Base-by-base conservation (phyloP, 805 yeast genomes). In the Schizosaccharomyces osmophilus region DNA sequence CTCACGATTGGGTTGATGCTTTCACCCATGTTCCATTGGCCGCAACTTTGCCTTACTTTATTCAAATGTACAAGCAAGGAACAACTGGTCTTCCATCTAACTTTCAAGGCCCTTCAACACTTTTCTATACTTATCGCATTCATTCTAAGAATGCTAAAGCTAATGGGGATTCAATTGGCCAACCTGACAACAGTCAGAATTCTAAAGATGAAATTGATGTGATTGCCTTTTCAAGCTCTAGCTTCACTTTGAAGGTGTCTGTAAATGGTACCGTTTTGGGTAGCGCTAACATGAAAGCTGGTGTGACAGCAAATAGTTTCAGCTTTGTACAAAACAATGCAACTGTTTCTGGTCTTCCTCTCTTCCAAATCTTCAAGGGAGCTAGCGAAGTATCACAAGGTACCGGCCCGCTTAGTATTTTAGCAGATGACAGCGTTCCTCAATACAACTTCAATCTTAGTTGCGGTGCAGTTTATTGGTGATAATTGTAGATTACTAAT, bases 1-100 rank as follows among this genome's bases (percentile, higher is more conserved):
- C 54, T 24, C 54, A 59, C 36, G 61, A 22, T 9, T 59, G 61
- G 61, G 61, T 59, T 42, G 61, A 42, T 41, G 19, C 22, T 5
- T 43, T 59, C 39, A 55, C 48, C n/a, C 24, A 59, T 19, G 22
- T 31, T n/a, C 51, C 61, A 15, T 39, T 41, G 26, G 26, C 31
- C 5, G 15, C 17, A 8, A n/a, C 39, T 29, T 11, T 43, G 29
- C 54, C 61, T 8, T 26, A 42, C 6, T 59, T 39, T 29, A 59
- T 59, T 48, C 22, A 26, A 22, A 41, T 42, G 61, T 45, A 43
- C 24, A 59, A 43, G 11, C 17, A 57, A 19, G 22, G 22, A n/a
- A 57, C 60, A 5, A 36, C 48, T 5, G 60, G 48, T 22, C 60
- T 57, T 48, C 61, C 51, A n/a, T n/a, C 61, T 11, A 19, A 57